Evolutionary conservation across 192 early-diverging fungal species (phyloP).

Genomic region (Geosiphon pyriformis): DNA sequence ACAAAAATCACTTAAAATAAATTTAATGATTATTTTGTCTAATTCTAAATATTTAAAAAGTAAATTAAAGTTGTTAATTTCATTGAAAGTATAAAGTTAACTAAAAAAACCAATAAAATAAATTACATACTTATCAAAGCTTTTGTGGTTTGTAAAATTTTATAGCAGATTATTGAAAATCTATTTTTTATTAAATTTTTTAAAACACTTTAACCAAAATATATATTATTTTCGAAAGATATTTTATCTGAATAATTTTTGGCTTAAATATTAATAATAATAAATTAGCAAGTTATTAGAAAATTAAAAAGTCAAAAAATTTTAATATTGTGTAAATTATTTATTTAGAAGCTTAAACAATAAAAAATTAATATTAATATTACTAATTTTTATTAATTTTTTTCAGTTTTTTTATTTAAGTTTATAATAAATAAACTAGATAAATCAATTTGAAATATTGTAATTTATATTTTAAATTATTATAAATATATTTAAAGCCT

Average conservation of each 20-base stretch:
- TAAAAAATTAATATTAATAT: no score
- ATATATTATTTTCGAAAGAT: not conserved
- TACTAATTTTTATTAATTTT: no score
- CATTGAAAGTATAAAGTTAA: not conserved
- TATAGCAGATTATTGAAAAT: not conserved
- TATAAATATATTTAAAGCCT: no score
- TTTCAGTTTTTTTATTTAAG: no score
- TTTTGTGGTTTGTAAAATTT: not conserved
- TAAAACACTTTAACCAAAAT: not conserved
- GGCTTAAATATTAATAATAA: not conserved
- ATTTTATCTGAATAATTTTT: not conserved
- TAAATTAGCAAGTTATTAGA: not conserved
- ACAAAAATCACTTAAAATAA: not conserved
- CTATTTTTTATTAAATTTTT: constrained; percentile 5
- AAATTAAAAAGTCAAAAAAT: not conserved
- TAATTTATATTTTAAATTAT: no score
- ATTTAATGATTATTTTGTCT: not conserved
- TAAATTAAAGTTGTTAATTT: not conserved
- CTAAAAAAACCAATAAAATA: not conserved
- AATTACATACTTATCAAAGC: not conserved
- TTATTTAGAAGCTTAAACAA: no score
- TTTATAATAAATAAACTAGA: no score
- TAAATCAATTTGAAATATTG: no score
- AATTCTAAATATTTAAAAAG: no score
- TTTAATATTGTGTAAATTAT: constrained; percentile 8